phyloP scores from a whole-genome alignment of 768 basidiomycete species.

The Lyophyllum shimeji region DNA sequence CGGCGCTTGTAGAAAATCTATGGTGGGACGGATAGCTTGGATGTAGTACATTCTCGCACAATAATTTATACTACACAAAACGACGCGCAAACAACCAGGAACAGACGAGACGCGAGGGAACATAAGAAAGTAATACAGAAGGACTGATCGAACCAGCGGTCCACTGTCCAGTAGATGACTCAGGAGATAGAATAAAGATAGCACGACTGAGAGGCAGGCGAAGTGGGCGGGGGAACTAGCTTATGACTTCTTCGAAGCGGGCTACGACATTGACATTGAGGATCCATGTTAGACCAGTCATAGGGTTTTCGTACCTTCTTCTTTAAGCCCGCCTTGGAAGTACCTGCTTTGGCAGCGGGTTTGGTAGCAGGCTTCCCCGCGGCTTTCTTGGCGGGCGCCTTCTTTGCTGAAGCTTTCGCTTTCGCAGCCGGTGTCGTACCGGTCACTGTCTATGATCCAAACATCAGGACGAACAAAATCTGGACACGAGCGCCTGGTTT shows the following conservation, averaged over 20 bases:
- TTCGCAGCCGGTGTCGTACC: conserved; percentile 41
- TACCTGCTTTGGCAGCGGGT: conserved; percentile 17
- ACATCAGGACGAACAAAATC: neutral
- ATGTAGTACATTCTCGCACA: conserved; percentile 22
- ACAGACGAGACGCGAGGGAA: conserved; percentile 1
- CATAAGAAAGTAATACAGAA: conserved; percentile 10
- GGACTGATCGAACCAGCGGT: neutral
- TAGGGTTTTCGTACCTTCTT: conserved; percentile 30
- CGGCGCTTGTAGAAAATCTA: conserved; percentile 25
- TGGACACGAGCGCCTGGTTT: neutral
- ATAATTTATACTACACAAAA: conserved; percentile 43
- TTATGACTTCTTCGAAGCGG: conserved; percentile 29
- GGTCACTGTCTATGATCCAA: conserved; percentile 33
- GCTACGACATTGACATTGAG: conserved; percentile 16
- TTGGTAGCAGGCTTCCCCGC: conserved; percentile 30
- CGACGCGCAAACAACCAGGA: conserved; percentile 9
- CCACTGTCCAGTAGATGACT: conserved; percentile 7
- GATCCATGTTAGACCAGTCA: neutral
- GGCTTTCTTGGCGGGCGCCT: conserved; percentile 33
- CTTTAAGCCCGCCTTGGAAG: conserved; percentile 28
- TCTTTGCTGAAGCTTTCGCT: conserved; percentile 43
- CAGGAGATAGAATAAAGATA: conserved; percentile 11
- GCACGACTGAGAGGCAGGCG: neutral
- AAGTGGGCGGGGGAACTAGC: neutral
- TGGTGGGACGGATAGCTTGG: conserved; percentile 14